These are phyloP conservation scores for Talaromyces sp. DNA, from an alignment of 2,329 filamentous ascomycete genomes.

Conservation along the genomic window DNA sequence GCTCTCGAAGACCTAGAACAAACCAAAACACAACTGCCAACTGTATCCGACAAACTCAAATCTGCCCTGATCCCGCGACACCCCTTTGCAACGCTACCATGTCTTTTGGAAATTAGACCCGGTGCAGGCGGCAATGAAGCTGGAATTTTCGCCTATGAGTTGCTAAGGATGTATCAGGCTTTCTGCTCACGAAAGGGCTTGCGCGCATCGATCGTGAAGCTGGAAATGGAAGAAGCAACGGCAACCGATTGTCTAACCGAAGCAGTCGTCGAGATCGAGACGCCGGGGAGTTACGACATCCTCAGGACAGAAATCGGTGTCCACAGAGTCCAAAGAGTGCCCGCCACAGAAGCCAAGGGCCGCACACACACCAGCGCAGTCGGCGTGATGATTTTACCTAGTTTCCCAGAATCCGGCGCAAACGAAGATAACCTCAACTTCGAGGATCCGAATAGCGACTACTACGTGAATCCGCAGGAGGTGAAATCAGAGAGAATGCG, in stretches of 20 bases:
- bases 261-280: slow-evolving; percentile 79
- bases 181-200: slow-evolving; percentile 72
- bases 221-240: slow-evolving; percentile 68
- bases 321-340: slow-evolving; percentile 90
- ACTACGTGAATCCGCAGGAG: slow-evolving; percentile 82
- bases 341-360: slow-evolving; percentile 85
- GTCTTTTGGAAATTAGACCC: slow-evolving; percentile 86
- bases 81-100: slow-evolving; percentile 85
- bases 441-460: slow-evolving; percentile 84
- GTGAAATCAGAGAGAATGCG: slow-evolving; percentile 87
- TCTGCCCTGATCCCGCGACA: slow-evolving; percentile 80
- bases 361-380: slow-evolving; percentile 92
- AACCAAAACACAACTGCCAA: slow-evolving; percentile 61
- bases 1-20: slow-evolving; percentile 68
- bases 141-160: slow-evolving; percentile 79
- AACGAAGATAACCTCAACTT: slow-evolving; percentile 54
- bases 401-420: slow-evolving; percentile 60
- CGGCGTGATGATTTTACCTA: slow-evolving; percentile 87
- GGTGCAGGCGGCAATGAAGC: slow-evolving; percentile 91
- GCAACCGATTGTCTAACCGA: slow-evolving; percentile 74
- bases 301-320: slow-evolving; percentile 90
- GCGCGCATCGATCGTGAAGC: slow-evolving; percentile 69
- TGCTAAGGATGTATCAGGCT: slow-evolving; percentile 84
- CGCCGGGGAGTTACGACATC: slow-evolving; percentile 73
- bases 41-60: slow-evolving; percentile 67